Base-by-base conservation (phyloP, 805 yeast species). In the Metschnikowia similis region DNA sequence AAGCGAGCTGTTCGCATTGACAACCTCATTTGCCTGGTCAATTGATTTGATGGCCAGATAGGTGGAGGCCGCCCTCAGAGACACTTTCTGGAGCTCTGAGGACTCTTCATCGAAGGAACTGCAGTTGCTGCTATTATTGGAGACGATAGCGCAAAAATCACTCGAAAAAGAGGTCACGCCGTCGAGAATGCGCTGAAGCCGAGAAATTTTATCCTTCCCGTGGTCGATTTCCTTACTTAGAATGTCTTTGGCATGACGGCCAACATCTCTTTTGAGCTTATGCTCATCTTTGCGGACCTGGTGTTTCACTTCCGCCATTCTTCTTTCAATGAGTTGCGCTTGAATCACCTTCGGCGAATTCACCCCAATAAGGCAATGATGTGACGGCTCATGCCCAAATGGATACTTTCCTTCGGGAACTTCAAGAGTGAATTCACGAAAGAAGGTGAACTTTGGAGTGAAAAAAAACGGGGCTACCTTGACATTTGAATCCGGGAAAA, bases 371-470 rank as follows among this genome's bases (percentile, higher is more conserved):
- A 74, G 61, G 65, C 96, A 89, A 13, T 76, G 69, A 60, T 89
- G 96, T 6, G 86, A 80, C 0, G 71, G 60, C 55, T 80, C 86
- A 31, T 71, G 69, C 6, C 86, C 87, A 68, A 84, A 85, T 13
- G 87, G 87, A 60, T 62, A 81, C 7, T 59, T 61, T 2, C 82
- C 77, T 7, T 71, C 70, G 11, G 55, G 52, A 10, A 70, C 65
- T 6, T 74, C 69, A 55, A 77, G 55, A 2, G 68, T 58, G 63
- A 76, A 58, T 66, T 84, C 84, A 52, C 87, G 66, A 50, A 82
- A 77, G 57, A 83, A 84, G 7, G 83, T 77, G 50, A 84, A 79
- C 56, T 81, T 68, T 1, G 89, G 89, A 6, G 86, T 73, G 43
- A 56, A 70, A 47, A 75, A 63, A 35, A 81, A 71, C 0, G 84